Evolutionary conservation across 345 rosid species (phyloP), one percentile per base, ranked within the genome.

Genomic region (Odontarrhena argentea): DNA sequence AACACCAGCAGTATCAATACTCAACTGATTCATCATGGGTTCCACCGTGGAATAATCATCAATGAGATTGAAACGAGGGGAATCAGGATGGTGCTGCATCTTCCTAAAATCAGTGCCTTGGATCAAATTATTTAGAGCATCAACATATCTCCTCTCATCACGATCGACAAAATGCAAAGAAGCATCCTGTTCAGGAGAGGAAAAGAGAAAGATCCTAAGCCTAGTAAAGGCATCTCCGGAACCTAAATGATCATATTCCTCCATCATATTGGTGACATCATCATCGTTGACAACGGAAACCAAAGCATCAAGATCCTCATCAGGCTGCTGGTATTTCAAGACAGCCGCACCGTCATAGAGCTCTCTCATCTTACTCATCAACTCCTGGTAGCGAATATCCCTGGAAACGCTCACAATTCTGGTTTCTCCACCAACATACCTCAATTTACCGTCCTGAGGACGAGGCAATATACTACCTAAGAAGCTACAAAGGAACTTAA

Each of bases 231-330:
- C 97, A 75, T 88, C 95, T 38, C 88, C 88, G 0, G 87, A 81
- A 8, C 85, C 96, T 77, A 91, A 78, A 86, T 94, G 91, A 69
- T 94, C 99, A 69, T 91, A 91, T 70, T 91, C 99, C 60, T 94
- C 99, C 99, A 94, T 91, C 97, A 94, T 88, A 55, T 94, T 91
- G 4, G 75, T 87, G 55, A 91, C 93, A 75, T 94, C 97, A 14
- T 94, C 99, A 64, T 91, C 93, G 60, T 94, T 94, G 59, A 94
- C 96, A 32, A 94, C 96, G 0, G 99, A 91, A 4, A 94, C 99
- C 63, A 94, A 65, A 28, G 97, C 99, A 80, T 94, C 99, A 11
- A 94, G 93, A 87, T 94, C 99, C 81, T 94, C 99, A 68, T 94
- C 99, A 28, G 99, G 96, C 65, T 94, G 99, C 76, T 91, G 96